These are phyloP conservation scores for Sanguinoderma infundibulare DNA, from an alignment of 1,284 basidiomycete species.

Conservation along the genomic window DNA sequence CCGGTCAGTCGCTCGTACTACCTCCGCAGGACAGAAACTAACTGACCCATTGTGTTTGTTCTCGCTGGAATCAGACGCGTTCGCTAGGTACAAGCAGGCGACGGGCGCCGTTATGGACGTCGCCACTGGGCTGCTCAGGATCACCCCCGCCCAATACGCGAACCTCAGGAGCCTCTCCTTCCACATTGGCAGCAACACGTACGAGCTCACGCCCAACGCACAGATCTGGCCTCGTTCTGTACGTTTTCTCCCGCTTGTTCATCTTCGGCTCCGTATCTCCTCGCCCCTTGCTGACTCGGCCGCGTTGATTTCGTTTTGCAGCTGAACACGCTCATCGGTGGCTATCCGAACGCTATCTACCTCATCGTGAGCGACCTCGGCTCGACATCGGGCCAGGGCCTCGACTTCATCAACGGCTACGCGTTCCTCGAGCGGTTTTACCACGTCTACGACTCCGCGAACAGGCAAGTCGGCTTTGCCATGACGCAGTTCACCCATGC, in stretches of 20 bases:
- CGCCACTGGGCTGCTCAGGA: conserved; percentile 30
- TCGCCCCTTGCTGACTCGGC: background rate
- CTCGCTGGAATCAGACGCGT: background rate
- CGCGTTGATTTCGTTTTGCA: conserved; percentile 48
- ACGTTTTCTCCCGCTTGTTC: conserved; percentile 33
- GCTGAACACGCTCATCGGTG: conserved; percentile 36
- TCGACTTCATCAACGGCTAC: conserved; percentile 39
- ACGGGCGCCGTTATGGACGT: conserved; percentile 28
- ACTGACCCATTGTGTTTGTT: background rate
- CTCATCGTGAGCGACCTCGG: conserved; percentile 33
- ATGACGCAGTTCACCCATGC: conserved; percentile 46
- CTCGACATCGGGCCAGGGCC: conserved; percentile 27
- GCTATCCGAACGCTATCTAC: conserved; percentile 30
- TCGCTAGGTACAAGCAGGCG: conserved; percentile 20
- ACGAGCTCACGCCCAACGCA: conserved; percentile 12
- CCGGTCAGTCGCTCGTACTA: conserved; percentile 26
- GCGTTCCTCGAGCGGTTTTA: conserved; percentile 62
- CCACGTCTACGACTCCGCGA: conserved; percentile 63
- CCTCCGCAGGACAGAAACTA: background rate
- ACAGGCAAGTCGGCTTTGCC: conserved; percentile 49
- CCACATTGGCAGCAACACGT: background rate
- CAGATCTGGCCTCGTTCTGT: conserved; percentile 14
- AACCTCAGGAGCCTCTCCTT: conserved; percentile 30
- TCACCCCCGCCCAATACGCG: conserved; percentile 26
- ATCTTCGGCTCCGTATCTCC: conserved; percentile 27